A percentile compares a stretch with the other conserved stretches of the same genome.
Evolutionary conservation across 768 basidiomycete genomes (phyloP).

Genomic region (Roridomyces roridus): DNA sequence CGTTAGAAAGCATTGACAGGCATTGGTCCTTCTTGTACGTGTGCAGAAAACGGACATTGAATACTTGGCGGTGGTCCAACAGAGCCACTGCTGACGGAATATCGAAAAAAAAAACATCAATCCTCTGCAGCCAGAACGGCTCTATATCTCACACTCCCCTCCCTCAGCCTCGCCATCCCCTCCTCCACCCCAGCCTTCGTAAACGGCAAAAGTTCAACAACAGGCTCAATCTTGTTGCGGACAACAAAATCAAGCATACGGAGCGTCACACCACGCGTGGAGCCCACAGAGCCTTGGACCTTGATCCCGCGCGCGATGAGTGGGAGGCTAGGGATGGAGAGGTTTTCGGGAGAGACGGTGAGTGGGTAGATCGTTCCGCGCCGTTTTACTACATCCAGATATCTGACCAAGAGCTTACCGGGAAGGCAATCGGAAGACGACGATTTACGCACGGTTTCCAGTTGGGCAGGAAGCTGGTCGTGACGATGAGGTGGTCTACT

Average conservation of each 20-base stretch:
- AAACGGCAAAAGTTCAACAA: conserved; percentile 38
- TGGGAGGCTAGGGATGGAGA: conserved; percentile 6
- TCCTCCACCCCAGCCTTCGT: conserved; percentile 29
- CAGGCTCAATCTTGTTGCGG: conserved; percentile 30
- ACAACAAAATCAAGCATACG: conserved; percentile 41
- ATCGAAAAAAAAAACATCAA: no score
- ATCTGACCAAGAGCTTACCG: neutral
- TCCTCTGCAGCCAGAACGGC: conserved; percentile 7
- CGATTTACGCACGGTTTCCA: conserved; percentile 4
- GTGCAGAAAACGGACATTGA: no score
- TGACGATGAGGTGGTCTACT: conserved; percentile 24
- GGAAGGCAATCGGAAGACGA: neutral
- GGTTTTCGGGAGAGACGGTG: neutral
- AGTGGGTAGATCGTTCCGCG: conserved; percentile 9
- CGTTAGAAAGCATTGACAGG: no score
- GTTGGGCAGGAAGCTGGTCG: conserved; percentile 25
- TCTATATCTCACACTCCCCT: conserved; percentile 14
- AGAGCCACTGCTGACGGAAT: no score
- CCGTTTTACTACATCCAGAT: conserved; percentile 5
- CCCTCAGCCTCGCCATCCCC: conserved; percentile 2
- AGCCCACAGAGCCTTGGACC: conserved; percentile 21
- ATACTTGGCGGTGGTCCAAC: no score
- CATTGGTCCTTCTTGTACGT: no score
- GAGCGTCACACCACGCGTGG: neutral
- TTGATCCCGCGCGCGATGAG: conserved; percentile 8